Conservation (phyloP, 2,329 filamentous ascomycete species). For the Fusarium sambucinum region DNA sequence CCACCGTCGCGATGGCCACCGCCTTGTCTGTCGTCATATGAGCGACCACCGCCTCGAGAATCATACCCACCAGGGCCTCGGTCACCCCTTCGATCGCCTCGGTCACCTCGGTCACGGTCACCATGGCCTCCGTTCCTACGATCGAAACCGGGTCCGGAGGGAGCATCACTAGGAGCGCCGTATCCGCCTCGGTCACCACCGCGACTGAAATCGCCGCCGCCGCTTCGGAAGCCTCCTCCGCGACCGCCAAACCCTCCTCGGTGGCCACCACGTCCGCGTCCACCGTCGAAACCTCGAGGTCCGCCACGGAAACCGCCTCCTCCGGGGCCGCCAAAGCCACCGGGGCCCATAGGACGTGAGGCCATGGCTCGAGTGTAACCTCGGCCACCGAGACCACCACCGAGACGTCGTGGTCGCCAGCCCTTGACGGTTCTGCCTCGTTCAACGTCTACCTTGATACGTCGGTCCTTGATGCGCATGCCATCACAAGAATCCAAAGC, state of each 20-base stretch:
- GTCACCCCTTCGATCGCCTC: constrained; percentile 58
- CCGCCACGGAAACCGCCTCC: constrained; percentile 65
- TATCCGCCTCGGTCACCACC: constrained; percentile 62
- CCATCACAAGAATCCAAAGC: constrained; percentile 89
- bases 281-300: constrained; percentile 60
- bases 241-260: constrained; percentile 68
- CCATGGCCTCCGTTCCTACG: constrained; percentile 61
- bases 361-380: constrained; percentile 88
- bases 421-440: constrained; percentile 92
- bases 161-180: constrained; percentile 68
- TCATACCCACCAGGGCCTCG: constrained; percentile 71
- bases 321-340: constrained; percentile 66
- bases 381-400: constrained; percentile 90
- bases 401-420: constrained; percentile 92
- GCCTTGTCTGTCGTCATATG: constrained; percentile 68
- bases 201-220: constrained; percentile 57
- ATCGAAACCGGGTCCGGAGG: constrained; percentile 68
- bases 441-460: constrained; percentile 95
- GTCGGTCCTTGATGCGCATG: constrained; percentile 90
- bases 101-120: constrained; percentile 52
- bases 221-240: constrained; percentile 66
- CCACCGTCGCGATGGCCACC: constrained; percentile 62
- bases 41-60: constrained; percentile 66
- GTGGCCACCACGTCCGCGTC: constrained; percentile 59
- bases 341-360: constrained; percentile 75